These are phyloP conservation scores for Hypoxylon rubiginosum DNA, from an alignment of 2,329 filamentous ascomycete species.

Conservation along the genomic window DNA sequence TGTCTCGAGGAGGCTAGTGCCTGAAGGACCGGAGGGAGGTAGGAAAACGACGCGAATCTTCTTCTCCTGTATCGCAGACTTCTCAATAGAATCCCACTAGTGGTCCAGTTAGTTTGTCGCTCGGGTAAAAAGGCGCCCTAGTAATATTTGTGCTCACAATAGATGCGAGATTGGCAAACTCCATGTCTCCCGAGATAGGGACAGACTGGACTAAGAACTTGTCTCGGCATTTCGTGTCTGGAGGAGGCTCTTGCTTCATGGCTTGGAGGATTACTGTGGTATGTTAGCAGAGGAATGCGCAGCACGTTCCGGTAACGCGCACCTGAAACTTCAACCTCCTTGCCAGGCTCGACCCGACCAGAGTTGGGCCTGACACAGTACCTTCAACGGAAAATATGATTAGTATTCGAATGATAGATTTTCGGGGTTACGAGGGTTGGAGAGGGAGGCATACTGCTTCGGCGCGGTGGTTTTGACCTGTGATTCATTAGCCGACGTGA, in stretches of 20 bases:
- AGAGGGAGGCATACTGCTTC: conserved; percentile 82
- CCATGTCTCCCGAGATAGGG: conserved; percentile 83
- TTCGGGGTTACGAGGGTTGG: conserved; percentile 35
- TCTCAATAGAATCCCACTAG: conserved; percentile 85
- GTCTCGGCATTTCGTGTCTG: conserved; percentile 91
- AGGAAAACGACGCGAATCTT: conserved; percentile 96
- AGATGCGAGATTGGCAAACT: conserved; percentile 82
- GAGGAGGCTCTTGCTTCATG: conserved; percentile 94
- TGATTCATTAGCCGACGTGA: conserved; percentile 48
- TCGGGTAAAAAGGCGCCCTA: conserved; percentile 36
- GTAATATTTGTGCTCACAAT: conserved; percentile 72
- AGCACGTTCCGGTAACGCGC: conserved; percentile 51
- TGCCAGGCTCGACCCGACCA: conserved; percentile 91
- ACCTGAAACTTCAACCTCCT: conserved; percentile 94
- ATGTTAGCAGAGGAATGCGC: conserved; percentile 44
- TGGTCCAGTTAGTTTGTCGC: conserved; percentile 47
- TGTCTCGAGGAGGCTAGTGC: conserved; percentile 52
- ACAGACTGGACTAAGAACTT: conserved; percentile 98
- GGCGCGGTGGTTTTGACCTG: conserved; percentile 99
- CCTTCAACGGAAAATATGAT: conserved; percentile 63
- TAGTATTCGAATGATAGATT: conserved; percentile 33
- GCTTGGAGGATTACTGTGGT: conserved; percentile 88
- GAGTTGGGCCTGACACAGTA: conserved; percentile 99
- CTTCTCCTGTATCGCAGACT: conserved; percentile 85
- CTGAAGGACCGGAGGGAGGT: conserved; percentile 66